Percentiles rank a stretch among this genome's conserved stretches.
These are phyloP conservation scores for Lactifluus subvellereus DNA, from an alignment of 768 basidiomycete genomes.

Conservation along the genomic window DNA sequence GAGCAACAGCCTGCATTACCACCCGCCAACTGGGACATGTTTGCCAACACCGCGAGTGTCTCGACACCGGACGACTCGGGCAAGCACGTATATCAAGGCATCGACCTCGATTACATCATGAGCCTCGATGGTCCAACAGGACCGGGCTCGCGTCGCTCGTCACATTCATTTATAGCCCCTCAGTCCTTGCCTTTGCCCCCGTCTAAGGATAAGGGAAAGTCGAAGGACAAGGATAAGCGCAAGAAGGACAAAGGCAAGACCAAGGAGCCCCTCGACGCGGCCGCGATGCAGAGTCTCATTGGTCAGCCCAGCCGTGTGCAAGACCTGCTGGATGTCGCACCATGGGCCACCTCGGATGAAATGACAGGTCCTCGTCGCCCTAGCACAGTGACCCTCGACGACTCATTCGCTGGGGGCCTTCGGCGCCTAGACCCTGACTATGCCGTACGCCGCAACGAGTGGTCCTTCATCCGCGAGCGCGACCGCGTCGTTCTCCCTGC, in stretches of 20 bases:
- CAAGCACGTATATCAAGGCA: constrained; percentile 14
- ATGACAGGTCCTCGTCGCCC: constrained; percentile 13
- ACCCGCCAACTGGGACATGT: constrained; percentile 17
- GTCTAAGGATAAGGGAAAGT: constrained; percentile 11
- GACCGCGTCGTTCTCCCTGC: neutral
- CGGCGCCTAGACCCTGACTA: constrained; percentile 40
- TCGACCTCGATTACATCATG: constrained; percentile 21
- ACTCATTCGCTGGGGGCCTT: constrained; percentile 37
- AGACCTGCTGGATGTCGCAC: constrained; percentile 14
- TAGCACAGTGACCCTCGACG: constrained; percentile 29
- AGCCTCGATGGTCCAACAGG: neutral
- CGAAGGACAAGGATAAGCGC: constrained; percentile 17
- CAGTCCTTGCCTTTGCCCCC: constrained; percentile 16
- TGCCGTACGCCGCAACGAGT: constrained; percentile 20
- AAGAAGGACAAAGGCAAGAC: constrained; percentile 15
- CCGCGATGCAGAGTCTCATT: constrained; percentile 7
- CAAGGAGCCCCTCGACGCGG: neutral
- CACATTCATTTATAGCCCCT: constrained; percentile 17
- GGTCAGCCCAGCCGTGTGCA: neutral
- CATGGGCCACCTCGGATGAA: constrained; percentile 11
- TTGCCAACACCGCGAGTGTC: neutral
- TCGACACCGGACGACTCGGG: constrained; percentile 5
- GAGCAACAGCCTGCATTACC: constrained; percentile 17
- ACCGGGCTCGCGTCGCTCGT: constrained; percentile 18
- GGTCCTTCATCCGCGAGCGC: constrained; percentile 14